Base-by-base conservation (phyloP, 176 grass and related monocot species). In the Aegilops longissima region DNA sequence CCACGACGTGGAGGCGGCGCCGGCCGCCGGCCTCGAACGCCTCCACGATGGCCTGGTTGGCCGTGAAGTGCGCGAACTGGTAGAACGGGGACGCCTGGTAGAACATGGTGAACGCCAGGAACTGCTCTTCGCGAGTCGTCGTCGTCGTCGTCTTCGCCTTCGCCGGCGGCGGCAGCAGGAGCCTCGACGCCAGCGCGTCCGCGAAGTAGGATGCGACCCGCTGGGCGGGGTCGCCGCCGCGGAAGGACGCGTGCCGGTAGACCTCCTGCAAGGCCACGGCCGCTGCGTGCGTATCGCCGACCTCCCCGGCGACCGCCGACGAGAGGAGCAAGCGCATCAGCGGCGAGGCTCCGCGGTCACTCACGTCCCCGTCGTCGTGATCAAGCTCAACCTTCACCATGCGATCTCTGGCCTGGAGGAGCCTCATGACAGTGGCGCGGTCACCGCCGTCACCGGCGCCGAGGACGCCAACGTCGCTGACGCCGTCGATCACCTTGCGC, bases 31-130 rank as follows among this genome's bases (percentile, higher is more conserved):
- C 52, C 69, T 98, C 78, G 72, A 98, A 98, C 44, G 93, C 87
- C 82, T 98, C 96, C 1, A 95, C 66, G 66, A 98, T 95, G n/a
- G 89, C 93, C 87, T 98, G 96, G 90, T 98, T 98, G 11, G 96
- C 93, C 14, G 93, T 92, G 92, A 98, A 98, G 80, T 98, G 96
- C 63, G 93, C 89, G 49, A 98, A 90, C 83, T 98, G 93, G 80
- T 87, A 90, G 42, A 88, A 70, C 23, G 91, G 96, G 20, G 91
- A 90, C 67, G 87, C 86, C 85, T 89, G 80, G 84, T 95, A 98
- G 83, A 92, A 88, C 73, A 90, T 90, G 67, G 89, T 95, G 88
- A 91, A 90, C 34, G 91, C 89, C 31, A 87, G 85, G 74, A 98
- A 89, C 83, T 73, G 81, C 52, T 92, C 89, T 27, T 74, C 62